Conservation (phyloP, 164 flowering plant genomes). For the Nymphaea colorata region DNA sequence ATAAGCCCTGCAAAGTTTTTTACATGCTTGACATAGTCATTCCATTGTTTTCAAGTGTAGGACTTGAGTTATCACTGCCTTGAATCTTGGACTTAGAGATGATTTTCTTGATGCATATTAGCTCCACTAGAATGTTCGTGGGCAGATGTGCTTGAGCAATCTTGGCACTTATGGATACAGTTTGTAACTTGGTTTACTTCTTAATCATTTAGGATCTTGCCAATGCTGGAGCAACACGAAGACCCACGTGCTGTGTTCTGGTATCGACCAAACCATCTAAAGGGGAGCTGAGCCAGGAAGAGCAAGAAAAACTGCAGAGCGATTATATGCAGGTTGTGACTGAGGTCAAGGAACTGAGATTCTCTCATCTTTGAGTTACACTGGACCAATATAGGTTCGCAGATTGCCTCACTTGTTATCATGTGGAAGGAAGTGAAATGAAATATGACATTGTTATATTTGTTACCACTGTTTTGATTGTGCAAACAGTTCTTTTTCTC, state of each 20-base stretch:
- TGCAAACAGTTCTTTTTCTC: neutral
- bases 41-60: neutral
- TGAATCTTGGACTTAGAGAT: neutral
- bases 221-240: slow-evolving; percentile 81
- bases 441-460: neutral
- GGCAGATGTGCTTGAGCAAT: neutral
- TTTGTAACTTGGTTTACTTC: neutral
- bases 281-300: slow-evolving; percentile 59
- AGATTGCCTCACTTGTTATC: neutral
- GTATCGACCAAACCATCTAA: slow-evolving; percentile 74
- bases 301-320: slow-evolving; percentile 55
- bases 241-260: slow-evolving; percentile 91
- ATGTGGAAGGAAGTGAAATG: neutral
- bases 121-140: too few relatives aligned
- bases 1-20: too few relatives aligned
- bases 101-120: neutral
- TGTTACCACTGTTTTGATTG: neutral
- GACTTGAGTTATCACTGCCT: neutral
- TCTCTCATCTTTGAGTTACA: slow-evolving; percentile 39
- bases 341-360: slow-evolving; percentile 47
- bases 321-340: slow-evolving; percentile 54
- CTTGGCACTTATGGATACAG: neutral
- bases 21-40: neutral
- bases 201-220: slow-evolving; percentile 68
- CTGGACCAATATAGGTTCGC: neutral